Evolutionary conservation across 371 early-diverging fungal species (phyloP).

Genomic region (Umbelopsis sp.): DNA sequence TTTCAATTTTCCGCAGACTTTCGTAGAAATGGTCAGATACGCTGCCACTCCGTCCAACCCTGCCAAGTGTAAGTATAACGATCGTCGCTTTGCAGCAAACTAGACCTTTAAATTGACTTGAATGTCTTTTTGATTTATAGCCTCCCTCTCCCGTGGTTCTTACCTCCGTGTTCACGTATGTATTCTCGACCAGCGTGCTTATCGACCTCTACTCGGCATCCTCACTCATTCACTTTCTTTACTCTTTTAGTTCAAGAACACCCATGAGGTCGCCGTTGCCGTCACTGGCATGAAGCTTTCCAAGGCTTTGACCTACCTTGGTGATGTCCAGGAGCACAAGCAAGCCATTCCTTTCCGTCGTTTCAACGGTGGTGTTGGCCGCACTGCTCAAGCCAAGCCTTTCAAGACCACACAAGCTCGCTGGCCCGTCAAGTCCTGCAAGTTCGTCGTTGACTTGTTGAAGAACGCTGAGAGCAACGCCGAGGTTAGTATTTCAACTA

Average conservation of each 20-base stretch:
- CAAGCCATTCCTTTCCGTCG: conserved; percentile 97
- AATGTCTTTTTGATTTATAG: conserved; percentile 40
- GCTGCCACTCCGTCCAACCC: conserved; percentile 60
- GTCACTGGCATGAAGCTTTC: conserved; percentile 93
- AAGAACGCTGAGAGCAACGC: conserved; percentile 98
- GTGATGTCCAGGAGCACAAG: conserved; percentile 95
- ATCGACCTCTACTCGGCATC: background rate
- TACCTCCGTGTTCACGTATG: conserved; percentile 95
- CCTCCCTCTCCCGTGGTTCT: conserved; percentile 93
- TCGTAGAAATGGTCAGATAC: conserved; percentile 58
- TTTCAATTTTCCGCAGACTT: conserved; percentile 19
- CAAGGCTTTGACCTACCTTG: conserved; percentile 94
- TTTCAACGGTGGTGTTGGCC: conserved; percentile 96
- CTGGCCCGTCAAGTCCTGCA: conserved; percentile 98
- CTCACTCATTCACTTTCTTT: conserved; percentile 17
- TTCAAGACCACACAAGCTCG: conserved; percentile 92
- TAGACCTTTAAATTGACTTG: background rate
- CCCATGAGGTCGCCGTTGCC: conserved; percentile 96
- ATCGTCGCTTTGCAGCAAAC: background rate
- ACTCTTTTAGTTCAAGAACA: conserved; percentile 87
- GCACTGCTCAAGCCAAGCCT: conserved; percentile 96
- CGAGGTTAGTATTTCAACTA: conserved; percentile 49
- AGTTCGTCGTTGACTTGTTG: conserved; percentile 90
- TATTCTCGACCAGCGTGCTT: conserved; percentile 1
- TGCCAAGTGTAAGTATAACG: conserved; percentile 50